Conservation (phyloP, 495 filamentous ascomycete genomes). For the Hyaloscypha hepaticicola region DNA sequence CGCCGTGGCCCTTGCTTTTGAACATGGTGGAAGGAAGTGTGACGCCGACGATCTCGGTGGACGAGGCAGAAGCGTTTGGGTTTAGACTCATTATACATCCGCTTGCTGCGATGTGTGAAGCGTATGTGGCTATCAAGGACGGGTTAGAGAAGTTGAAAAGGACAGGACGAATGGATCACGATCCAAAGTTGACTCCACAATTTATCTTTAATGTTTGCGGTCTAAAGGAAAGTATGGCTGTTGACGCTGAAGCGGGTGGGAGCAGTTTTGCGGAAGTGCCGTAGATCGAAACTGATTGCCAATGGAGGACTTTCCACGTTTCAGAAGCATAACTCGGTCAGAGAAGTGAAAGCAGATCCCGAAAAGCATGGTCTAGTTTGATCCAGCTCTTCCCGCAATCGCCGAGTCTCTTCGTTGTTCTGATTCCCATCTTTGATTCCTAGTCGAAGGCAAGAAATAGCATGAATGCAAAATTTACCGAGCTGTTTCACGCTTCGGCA, state of each 20-base stretch:
- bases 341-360: too few relatives aligned
- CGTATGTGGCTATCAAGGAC: constrained; percentile 51
- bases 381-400: too few relatives aligned
- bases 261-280: constrained; percentile 12
- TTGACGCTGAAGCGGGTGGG: constrained; percentile 27
- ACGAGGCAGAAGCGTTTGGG: constrained; percentile 59
- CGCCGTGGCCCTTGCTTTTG: constrained; percentile 57
- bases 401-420: too few relatives aligned
- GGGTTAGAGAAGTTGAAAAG: constrained; percentile 46
- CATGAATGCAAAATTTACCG: too few relatives aligned
- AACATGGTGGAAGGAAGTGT: constrained; percentile 66
- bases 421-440: too few relatives aligned
- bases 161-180: constrained; percentile 48
- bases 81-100: constrained; percentile 65
- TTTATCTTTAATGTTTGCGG: constrained; percentile 33
- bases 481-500: too few relatives aligned
- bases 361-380: too few relatives aligned
- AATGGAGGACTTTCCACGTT: too few relatives aligned
- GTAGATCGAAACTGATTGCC: too few relatives aligned
- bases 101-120: constrained; percentile 49
- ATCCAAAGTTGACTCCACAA: constrained; percentile 40
- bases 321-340: too few relatives aligned
- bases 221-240: constrained; percentile 21
- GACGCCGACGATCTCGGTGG: constrained; percentile 53
- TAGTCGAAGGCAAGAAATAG: too few relatives aligned